A percentile compares a stretch with the other conserved stretches of the same genome.
These are phyloP conservation scores for Orbilia oligospora DNA, from an alignment of 2,329 filamentous ascomycete species.

Conservation along the genomic window DNA sequence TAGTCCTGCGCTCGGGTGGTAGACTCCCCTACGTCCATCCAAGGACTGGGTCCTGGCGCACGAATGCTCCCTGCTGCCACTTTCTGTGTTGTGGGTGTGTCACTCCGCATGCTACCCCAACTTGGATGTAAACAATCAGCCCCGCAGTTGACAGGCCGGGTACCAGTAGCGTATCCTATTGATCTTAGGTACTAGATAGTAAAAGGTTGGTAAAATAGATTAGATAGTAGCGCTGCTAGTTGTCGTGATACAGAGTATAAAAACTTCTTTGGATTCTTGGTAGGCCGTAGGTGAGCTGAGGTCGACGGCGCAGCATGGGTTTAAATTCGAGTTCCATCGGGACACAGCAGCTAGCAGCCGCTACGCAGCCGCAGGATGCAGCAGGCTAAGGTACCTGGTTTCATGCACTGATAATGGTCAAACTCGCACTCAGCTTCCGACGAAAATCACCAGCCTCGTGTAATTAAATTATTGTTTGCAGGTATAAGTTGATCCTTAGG, in stretches of 20 bases:
- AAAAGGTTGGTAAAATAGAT: background rate
- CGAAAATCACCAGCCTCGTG: conserved; percentile 17
- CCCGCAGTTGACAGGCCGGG: background rate
- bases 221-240: too few species aligned
- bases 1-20: background rate
- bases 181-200: background rate
- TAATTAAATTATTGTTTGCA: too few species aligned
- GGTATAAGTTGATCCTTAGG: background rate
- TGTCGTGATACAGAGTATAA: background rate
- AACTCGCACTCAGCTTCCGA: background rate
- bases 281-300: too few species aligned
- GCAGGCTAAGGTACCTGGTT: background rate
- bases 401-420: background rate
- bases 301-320: too few species aligned
- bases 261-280: background rate
- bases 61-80: background rate
- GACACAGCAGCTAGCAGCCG: too few species aligned
- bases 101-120: background rate
- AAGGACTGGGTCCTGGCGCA: background rate
- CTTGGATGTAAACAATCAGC: background rate
- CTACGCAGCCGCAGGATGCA: background rate
- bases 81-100: background rate
- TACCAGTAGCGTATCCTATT: background rate
- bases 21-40: background rate
- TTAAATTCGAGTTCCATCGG: background rate